phyloP scores from a whole-genome alignment of 768 basidiomycete species.

The Pleurotus cornucopiae region DNA sequence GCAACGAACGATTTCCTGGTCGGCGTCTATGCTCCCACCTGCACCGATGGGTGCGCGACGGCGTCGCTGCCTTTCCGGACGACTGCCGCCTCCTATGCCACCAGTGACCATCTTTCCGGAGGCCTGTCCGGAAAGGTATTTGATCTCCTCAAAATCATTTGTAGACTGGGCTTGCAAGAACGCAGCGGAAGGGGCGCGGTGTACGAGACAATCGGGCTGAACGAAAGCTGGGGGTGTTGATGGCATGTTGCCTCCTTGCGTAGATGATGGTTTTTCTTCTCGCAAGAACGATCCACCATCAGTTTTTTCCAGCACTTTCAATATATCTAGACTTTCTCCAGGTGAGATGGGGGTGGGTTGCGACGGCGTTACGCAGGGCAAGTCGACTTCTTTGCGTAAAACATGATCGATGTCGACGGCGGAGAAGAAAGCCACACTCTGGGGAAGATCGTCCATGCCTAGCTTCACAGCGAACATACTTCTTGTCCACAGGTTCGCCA shows the following conservation, averaged over 20 bases:
- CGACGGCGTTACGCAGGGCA: slow-evolving; percentile 93
- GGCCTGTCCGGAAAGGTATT: slow-evolving; percentile 54
- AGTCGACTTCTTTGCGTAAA: slow-evolving; percentile 92
- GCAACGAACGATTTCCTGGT: neutral
- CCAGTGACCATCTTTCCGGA: slow-evolving; percentile 39
- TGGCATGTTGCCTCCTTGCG: slow-evolving; percentile 39
- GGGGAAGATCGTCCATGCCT: slow-evolving; percentile 95
- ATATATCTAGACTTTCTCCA: slow-evolving; percentile 84
- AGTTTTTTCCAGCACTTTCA: slow-evolving; percentile 59
- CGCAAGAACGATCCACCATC: slow-evolving; percentile 62
- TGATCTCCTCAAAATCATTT: slow-evolving; percentile 65
- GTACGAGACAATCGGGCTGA: slow-evolving; percentile 57
- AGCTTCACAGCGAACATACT: slow-evolving; percentile 85
- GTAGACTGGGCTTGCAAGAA: slow-evolving; percentile 81
- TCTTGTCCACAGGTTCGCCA: slow-evolving; percentile 95
- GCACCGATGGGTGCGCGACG: neutral
- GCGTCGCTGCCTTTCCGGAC: slow-evolving; percentile 11
- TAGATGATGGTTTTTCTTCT: slow-evolving; percentile 30
- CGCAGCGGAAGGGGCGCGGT: slow-evolving; percentile 57
- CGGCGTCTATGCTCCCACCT: neutral
- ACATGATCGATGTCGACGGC: slow-evolving; percentile 92
- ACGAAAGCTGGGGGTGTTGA: slow-evolving; percentile 18
- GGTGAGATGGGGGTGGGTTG: slow-evolving; percentile 78
- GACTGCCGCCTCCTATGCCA: slow-evolving; percentile 21
- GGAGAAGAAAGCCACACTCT: slow-evolving; percentile 95